A percentile compares a stretch with the other conserved stretches of the same genome.
Evolutionary conservation across 345 rosid genomes (phyloP).

Genomic region (Luvunga scandens): DNA sequence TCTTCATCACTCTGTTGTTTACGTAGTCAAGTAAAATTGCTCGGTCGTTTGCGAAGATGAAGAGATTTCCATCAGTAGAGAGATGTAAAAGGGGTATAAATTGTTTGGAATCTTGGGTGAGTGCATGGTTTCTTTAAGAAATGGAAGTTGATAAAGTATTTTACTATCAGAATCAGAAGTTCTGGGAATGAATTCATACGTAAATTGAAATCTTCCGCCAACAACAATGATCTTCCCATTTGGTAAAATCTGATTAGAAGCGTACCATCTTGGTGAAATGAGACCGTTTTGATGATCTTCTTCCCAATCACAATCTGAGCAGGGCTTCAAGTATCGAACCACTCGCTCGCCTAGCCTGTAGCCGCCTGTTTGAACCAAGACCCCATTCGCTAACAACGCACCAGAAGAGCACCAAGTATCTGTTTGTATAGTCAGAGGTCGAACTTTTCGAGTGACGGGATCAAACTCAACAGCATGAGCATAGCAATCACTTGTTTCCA

Average conservation of each 20-base stretch:
- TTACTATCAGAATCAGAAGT: slow-evolving; percentile 5
- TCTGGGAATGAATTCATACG: slow-evolving; percentile 24
- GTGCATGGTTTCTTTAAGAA: slow-evolving; percentile 29
- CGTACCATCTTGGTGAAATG: slow-evolving; percentile 35
- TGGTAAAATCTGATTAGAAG: slow-evolving; percentile 35
- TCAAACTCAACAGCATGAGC: slow-evolving; percentile 30
- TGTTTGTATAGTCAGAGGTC: slow-evolving; percentile 24
- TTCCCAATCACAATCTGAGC: slow-evolving; percentile 27
- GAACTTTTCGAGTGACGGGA: background rate
- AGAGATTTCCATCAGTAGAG: slow-evolving; percentile 41
- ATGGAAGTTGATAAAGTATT: slow-evolving; percentile 20
- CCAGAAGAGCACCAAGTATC: slow-evolving; percentile 42
- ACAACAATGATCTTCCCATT: slow-evolving; percentile 34
- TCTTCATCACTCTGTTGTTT: slow-evolving; percentile 26
- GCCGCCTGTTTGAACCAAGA: slow-evolving; percentile 43
- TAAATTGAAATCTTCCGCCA: slow-evolving; percentile 26
- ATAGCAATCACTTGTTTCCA: slow-evolving; percentile 16
- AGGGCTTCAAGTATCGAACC: slow-evolving; percentile 23
- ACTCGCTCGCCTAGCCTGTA: slow-evolving; percentile 8
- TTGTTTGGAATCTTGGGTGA: slow-evolving; percentile 28
- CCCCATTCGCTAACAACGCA: slow-evolving; percentile 17
- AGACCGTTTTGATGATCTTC: slow-evolving; percentile 8
- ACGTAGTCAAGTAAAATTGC: slow-evolving; percentile 43
- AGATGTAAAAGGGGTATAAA: slow-evolving; percentile 56
- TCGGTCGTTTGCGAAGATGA: slow-evolving; percentile 47